Evolutionary conservation across 208 protist genomes (phyloP).

Genomic region (Angomonas ambiguus): DNA sequence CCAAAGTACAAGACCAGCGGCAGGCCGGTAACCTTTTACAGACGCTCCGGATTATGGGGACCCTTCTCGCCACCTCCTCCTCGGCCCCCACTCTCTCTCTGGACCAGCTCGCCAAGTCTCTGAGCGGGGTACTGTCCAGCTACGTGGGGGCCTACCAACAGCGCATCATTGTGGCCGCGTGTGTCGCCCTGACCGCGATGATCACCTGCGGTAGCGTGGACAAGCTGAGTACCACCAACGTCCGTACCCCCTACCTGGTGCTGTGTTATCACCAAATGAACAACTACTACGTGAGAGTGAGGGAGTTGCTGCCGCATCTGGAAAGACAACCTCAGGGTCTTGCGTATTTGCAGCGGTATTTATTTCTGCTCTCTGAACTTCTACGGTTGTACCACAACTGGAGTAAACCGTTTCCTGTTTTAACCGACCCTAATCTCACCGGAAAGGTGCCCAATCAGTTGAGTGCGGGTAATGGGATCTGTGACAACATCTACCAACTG

Average conservation of each 20-base stretch:
- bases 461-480: conserved; percentile 49
- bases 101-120: conserved; percentile 35
- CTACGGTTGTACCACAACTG: conserved; percentile 79
- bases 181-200: conserved; percentile 51
- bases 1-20: neutral
- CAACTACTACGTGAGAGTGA: conserved; percentile 68
- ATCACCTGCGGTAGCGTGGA: conserved; percentile 61
- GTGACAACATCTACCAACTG: conserved; percentile 59
- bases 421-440: conserved; percentile 20
- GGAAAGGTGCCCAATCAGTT: conserved; percentile 41
- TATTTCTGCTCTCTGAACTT: conserved; percentile 87
- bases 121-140: conserved; percentile 60
- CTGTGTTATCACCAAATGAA: conserved; percentile 87
- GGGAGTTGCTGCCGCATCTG: conserved; percentile 40
- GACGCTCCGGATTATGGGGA: conserved; percentile 5
- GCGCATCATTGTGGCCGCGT: conserved; percentile 66
- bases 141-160: conserved; percentile 84
- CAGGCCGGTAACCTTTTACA: neutral
- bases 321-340: conserved; percentile 38
- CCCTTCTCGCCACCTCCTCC: conserved; percentile 18
- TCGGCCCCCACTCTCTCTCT: conserved; percentile 51
- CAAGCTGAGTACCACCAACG: conserved; percentile 24
- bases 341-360: conserved; percentile 75
- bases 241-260: conserved; percentile 61
- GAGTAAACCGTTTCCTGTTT: conserved; percentile 23